Percentiles rank a stretch among this genome's conserved stretches.
Evolutionary conservation across 176 grass and related monocot genomes (phyloP).

Genomic region (Elymus sibiricus): DNA sequence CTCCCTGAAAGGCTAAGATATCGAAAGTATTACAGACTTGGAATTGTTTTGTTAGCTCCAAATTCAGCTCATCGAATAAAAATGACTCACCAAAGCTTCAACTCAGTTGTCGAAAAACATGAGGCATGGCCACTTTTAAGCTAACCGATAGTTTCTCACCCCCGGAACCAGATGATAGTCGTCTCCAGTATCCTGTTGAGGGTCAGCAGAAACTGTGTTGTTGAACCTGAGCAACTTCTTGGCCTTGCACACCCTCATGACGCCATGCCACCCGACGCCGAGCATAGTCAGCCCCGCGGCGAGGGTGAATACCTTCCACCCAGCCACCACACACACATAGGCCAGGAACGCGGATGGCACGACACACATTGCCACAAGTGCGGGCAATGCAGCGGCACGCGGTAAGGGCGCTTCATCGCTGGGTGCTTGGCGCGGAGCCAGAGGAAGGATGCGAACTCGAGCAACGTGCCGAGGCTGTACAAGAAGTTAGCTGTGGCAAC

Average conservation of each 20-base stretch:
- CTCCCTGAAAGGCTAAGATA: too few species aligned
- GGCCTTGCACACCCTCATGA: conserved; percentile 35
- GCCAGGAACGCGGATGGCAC: background rate
- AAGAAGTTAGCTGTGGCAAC: conserved; percentile 41
- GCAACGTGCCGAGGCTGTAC: conserved; percentile 44
- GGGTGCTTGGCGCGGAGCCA: background rate
- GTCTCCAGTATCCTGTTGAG: background rate
- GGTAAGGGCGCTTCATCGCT: conserved; percentile 32
- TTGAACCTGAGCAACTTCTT: conserved; percentile 45
- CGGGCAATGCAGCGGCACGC: conserved; percentile 21
- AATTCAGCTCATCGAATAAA: too few species aligned
- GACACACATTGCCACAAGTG: conserved; percentile 14
- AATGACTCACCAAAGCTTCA: too few species aligned
- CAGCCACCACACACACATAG: background rate
- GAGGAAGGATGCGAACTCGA: conserved; percentile 30
- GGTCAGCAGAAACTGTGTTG: background rate
- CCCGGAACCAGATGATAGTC: background rate
- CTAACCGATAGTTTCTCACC: background rate
- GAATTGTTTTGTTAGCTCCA: too few species aligned
- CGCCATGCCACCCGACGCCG: conserved; percentile 8
- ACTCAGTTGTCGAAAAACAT: too few species aligned
- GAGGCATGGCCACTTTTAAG: background rate
- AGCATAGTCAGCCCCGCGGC: conserved; percentile 2
- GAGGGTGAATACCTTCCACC: conserved; percentile 15
- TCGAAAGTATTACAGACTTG: too few species aligned